A percentile compares a stretch with the other conserved stretches of the same genome.
Evolutionary conservation across 2,329 filamentous ascomycete species (phyloP).

Genomic region (Sporothrix pallida): DNA sequence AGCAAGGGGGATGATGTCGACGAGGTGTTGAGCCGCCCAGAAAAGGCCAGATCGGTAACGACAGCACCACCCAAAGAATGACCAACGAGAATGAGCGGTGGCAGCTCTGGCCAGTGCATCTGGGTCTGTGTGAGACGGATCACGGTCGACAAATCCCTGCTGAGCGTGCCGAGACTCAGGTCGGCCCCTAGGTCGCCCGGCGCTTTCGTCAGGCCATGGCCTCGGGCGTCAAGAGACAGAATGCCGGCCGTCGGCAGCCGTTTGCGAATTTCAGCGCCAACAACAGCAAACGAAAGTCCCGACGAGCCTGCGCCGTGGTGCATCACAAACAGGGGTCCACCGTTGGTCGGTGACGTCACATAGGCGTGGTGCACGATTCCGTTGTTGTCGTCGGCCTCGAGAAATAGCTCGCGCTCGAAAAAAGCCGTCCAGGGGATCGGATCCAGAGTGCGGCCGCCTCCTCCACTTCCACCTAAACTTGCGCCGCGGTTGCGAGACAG

Average conservation of each 20-base stretch:
- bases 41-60: constrained; percentile 79
- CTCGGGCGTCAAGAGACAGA: constrained; percentile 82
- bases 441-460: constrained; percentile 56
- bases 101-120: constrained; percentile 76
- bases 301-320: constrained; percentile 96
- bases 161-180: constrained; percentile 74
- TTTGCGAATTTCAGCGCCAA: constrained; percentile 77
- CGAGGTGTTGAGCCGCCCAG: constrained; percentile 56
- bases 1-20: constrained; percentile 49
- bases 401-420: constrained; percentile 84
- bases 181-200: constrained; percentile 54
- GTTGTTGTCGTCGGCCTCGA: constrained; percentile 57
- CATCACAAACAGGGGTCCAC: constrained; percentile 84
- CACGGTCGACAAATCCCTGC: constrained; percentile 72
- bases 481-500: constrained; percentile 36
- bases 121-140: constrained; percentile 68
- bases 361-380: constrained; percentile 80
- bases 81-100: constrained; percentile 80
- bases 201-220: constrained; percentile 73
- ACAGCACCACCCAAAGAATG: constrained; percentile 94
- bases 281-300: constrained; percentile 85
- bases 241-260: constrained; percentile 80
- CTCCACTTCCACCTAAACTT: not conserved
- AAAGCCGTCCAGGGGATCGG: constrained; percentile 86
- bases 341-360: constrained; percentile 76